Evolutionary conservation across 2,329 filamentous ascomycete species (phyloP).

Genomic region (Lasiodiplodia citricola): DNA sequence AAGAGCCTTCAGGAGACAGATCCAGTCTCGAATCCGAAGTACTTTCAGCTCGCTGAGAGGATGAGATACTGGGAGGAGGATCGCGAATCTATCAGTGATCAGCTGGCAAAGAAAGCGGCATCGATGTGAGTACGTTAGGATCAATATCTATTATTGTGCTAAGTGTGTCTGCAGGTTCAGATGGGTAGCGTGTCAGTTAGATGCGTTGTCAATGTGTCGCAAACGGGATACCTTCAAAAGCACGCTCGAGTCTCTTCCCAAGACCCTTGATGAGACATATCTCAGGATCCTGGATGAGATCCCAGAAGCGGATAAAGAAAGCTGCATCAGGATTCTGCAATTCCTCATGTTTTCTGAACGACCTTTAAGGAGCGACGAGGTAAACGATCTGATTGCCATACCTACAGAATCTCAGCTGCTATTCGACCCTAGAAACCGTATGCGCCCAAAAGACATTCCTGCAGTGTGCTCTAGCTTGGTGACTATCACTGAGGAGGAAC

Average conservation of each 20-base stretch:
- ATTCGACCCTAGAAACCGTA: conserved; percentile 42
- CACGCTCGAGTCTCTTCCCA: conserved; percentile 33
- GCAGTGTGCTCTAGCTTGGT: conserved; percentile 38
- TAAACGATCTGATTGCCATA: conserved; percentile 36
- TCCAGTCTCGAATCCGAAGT: no score
- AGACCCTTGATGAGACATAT: conserved; percentile 38
- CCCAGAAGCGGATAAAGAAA: conserved; percentile 29
- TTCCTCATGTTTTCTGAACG: conserved; percentile 36
- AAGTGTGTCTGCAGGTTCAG: conserved; percentile 35
- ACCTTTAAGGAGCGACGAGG: conserved; percentile 33
- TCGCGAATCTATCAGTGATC: no score
- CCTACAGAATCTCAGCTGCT: conserved; percentile 34
- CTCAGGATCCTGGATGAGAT: conserved; percentile 36
- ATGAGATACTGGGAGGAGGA: no score
- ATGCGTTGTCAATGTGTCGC: conserved; percentile 32
- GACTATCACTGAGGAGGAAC: not conserved
- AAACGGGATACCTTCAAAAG: conserved; percentile 32
- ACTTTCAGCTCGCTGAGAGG: no score
- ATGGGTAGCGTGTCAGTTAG: conserved; percentile 37
- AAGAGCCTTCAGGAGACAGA: no score
- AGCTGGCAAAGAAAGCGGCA: conserved; percentile 27
- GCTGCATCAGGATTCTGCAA: conserved; percentile 34
- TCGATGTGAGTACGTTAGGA: conserved; percentile 34
- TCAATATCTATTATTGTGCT: not conserved
- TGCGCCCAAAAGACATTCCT: conserved; percentile 37